Conservation (phyloP, 2,329 filamentous ascomycete genomes). For the Shiraia sp. region DNA sequence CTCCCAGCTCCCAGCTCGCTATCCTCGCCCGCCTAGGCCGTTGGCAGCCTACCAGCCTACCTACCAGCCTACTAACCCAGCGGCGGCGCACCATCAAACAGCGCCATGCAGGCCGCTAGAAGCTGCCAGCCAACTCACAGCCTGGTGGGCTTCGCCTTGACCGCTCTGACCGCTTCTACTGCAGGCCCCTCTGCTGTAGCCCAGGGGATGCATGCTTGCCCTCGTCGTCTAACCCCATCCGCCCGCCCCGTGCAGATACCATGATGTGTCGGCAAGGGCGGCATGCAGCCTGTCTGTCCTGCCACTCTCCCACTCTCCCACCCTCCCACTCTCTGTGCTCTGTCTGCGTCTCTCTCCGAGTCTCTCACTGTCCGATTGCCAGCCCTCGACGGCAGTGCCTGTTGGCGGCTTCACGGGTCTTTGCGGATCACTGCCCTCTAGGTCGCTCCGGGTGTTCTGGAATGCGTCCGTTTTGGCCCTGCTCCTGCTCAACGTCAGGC, state of each 20-base stretch:
- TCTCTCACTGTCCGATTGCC: too few species aligned
- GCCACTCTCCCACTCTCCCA: not conserved
- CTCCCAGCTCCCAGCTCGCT: too few species aligned
- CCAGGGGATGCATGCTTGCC: conserved; percentile 28
- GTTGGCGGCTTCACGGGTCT: conserved; percentile 11
- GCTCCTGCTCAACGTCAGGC: conserved; percentile 2
- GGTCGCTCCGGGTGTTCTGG: conserved; percentile 21
- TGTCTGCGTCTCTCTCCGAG: too few species aligned
- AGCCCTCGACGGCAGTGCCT: conserved; percentile 9
- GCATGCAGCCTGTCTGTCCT: not conserved
- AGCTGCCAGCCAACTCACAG: conserved; percentile 26
- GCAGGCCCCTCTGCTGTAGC: conserved; percentile 18
- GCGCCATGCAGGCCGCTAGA: conserved; percentile 28
- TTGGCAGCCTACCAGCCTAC: conserved; percentile 1
- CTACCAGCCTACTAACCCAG: too few species aligned
- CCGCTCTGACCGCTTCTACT: conserved; percentile 31
- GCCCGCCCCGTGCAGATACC: conserved; percentile 12
- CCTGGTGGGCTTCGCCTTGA: conserved; percentile 28
- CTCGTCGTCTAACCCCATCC: conserved; percentile 12
- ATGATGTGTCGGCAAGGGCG: conserved; percentile 10
- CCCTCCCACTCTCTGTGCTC: not conserved
- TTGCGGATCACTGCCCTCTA: conserved; percentile 7
- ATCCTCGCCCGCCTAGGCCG: too few species aligned
- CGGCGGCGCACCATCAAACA: conserved; percentile 31
- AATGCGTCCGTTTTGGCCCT: conserved; percentile 17